Evolutionary conservation across 148 eudicot species (phyloP), one percentile per base, ranked within the genome.

Genomic region (Amaranthus hypochondriacus): DNA sequence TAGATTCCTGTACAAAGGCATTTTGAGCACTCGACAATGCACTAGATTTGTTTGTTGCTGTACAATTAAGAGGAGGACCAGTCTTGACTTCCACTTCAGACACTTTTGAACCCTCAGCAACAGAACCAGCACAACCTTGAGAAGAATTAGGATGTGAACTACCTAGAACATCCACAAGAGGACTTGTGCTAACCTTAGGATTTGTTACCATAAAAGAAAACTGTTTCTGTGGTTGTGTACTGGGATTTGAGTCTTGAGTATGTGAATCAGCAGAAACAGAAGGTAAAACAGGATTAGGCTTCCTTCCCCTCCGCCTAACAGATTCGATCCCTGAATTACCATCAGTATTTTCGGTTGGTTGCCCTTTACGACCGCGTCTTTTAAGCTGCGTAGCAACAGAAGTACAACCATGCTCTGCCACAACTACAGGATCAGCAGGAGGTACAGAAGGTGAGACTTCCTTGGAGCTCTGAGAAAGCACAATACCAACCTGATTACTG

Each of bases 221-320:
- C 56, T 70, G 78, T 77, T 66, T 59, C 49, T 42, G 56, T 47
- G 79, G 15, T 39, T 75, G 78, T 39, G 76, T 70, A 47, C 58
- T 52, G 68, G 70, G 69, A 63, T 62, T 69, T n/a, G 63, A 52
- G 51, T 77, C 79, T 64, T 66, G 81, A 71, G 51, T 71, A n/a
- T 14, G 68, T 39, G 73, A 43, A 57, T 59, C 77, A 70, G 83
- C 7, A 64, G 80, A 12, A 46, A 53, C 73, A 55, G 83, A 50
- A 18, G 76, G 55, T 53, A 67, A 15, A 62, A 47, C 51, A 67
- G 64, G 76, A 80, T 74, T 54, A 15, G 81, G 81, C 72, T 84
- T 84, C 70, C 86, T 81, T 63, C 86, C 86, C 73, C 86, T 77
- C 54, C 87, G 83, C 44, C 76, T 63, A 50, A 62, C 73, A 48